Conservation (phyloP, 208 protist genomes). For the Porcisia hertigi region DNA sequence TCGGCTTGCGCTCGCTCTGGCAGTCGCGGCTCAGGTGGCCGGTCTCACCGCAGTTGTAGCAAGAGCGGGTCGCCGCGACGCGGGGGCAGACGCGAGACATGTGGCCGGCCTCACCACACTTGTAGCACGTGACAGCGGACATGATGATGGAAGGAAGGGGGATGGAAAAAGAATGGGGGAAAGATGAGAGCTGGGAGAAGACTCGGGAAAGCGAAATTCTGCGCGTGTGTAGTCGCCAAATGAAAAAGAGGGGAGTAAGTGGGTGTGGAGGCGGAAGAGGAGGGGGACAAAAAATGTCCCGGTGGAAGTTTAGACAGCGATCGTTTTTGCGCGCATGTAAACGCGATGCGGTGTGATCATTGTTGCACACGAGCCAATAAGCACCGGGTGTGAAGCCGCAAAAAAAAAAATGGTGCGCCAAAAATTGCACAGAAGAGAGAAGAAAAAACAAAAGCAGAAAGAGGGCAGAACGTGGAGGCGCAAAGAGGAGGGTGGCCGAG, state of each 20-base stretch:
- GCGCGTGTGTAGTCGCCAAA: background rate
- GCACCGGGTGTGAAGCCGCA: too few species aligned
- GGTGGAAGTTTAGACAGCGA: too few species aligned
- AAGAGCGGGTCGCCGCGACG: constrained; percentile 39
- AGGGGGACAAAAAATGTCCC: too few species aligned
- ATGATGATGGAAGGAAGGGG: constrained; percentile 28
- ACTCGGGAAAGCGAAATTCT: constrained; percentile 13
- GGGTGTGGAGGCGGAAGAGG: background rate
- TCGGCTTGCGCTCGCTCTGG: constrained; percentile 46
- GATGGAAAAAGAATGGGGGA: background rate
- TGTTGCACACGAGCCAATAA: too few species aligned
- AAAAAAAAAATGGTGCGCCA: too few species aligned
- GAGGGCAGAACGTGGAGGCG: too few species aligned
- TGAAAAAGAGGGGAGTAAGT: background rate
- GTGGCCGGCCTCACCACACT: constrained; percentile 65
- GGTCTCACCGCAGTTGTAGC: constrained; percentile 62
- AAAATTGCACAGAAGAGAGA: too few species aligned
- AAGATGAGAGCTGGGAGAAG: background rate
- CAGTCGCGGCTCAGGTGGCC: constrained; percentile 74
- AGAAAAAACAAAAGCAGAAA: too few species aligned
- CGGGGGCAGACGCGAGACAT: constrained; percentile 59
- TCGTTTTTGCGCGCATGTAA: too few species aligned
- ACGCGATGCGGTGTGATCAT: too few species aligned
- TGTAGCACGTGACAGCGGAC: constrained; percentile 63
- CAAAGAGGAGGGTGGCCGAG: background rate